These are phyloP conservation scores for Echium plantagineum DNA, from an alignment of 257 asterid genomes.

Conservation along the genomic window DNA sequence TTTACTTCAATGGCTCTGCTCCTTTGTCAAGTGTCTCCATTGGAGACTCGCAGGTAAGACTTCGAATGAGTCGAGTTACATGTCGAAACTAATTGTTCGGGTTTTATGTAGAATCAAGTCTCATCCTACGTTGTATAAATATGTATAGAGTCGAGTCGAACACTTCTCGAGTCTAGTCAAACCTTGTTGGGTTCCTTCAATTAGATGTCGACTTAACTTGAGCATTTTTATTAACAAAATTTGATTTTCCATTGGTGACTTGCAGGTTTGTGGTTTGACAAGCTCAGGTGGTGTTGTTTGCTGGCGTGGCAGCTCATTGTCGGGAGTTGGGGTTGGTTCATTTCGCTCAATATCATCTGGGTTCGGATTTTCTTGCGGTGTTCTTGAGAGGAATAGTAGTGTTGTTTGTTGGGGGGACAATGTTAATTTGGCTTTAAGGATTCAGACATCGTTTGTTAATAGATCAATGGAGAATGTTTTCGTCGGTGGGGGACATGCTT, in stretches of 20 bases:
- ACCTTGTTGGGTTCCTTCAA: no score
- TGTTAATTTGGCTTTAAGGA: constrained; percentile 12
- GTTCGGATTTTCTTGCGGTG: constrained; percentile 55
- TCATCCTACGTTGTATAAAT: no score
- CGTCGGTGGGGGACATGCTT: constrained; percentile 62
- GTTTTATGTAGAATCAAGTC: no score
- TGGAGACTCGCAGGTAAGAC: constrained; percentile 36
- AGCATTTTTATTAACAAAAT: no score
- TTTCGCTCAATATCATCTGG: constrained; percentile 49
- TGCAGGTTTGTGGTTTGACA: constrained; percentile 48
- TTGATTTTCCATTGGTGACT: constrained; percentile 31
- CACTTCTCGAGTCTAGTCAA: no score
- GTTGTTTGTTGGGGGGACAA: constrained; percentile 60
- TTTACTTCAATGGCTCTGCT: constrained; percentile 30
- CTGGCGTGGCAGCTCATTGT: constrained; percentile 42
- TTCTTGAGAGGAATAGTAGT: constrained; percentile 17
- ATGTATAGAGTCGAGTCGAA: no score
- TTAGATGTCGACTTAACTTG: no score
- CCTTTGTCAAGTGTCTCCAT: constrained; percentile 31
- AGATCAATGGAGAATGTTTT: constrained; percentile 35
- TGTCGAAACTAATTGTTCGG: no score
- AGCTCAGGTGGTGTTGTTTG: constrained; percentile 36
- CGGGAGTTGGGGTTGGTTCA: constrained; percentile 8
- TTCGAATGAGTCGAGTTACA: no score
- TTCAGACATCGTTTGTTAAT: constrained; percentile 35